Percentiles rank a stretch among this genome's conserved stretches.
These are phyloP conservation scores for Blepharisma japonicum DNA, from an alignment of 73 alveolate species.

Conservation along the genomic window DNA sequence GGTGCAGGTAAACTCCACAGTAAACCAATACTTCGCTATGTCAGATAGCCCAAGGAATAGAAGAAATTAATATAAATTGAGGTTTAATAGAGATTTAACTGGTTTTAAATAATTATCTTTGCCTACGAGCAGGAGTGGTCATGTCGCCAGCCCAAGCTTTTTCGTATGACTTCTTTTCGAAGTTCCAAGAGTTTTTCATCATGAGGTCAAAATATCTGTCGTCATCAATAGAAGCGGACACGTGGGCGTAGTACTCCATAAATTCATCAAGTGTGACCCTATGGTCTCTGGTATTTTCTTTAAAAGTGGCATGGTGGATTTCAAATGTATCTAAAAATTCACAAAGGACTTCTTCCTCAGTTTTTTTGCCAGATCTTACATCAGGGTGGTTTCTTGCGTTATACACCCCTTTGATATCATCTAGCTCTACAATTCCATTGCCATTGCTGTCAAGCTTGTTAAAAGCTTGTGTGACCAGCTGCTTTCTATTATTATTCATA, in stretches of 20 bases:
- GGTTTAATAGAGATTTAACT: too few relatives aligned
- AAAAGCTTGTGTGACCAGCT: conserved; percentile 69
- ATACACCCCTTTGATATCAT: conserved; percentile 58
- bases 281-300: conserved; percentile 4
- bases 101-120: too few relatives aligned
- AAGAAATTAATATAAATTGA: too few relatives aligned
- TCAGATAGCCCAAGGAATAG: background rate
- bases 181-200: conserved; percentile 30
- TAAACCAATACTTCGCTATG: conserved; percentile 13
- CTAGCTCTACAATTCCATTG: conserved; percentile 72
- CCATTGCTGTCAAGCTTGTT: conserved; percentile 74
- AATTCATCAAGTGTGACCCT: conserved; percentile 12
- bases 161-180: conserved; percentile 1
- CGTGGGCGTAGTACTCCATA: conserved; percentile 25
- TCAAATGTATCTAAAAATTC: conserved; percentile 57
- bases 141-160: conserved; percentile 23
- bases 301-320: conserved; percentile 47
- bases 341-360: conserved; percentile 52
- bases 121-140: conserved; percentile 15
- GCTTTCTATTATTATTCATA: conserved; percentile 47
- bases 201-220: conserved; percentile 22
- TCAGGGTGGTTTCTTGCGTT: conserved; percentile 77
- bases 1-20: background rate
- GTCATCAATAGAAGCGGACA: conserved; percentile 11
- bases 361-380: conserved; percentile 57